Conservation (phyloP, 2,329 filamentous ascomycete genomes). For the Talaromyces piceae region DNA sequence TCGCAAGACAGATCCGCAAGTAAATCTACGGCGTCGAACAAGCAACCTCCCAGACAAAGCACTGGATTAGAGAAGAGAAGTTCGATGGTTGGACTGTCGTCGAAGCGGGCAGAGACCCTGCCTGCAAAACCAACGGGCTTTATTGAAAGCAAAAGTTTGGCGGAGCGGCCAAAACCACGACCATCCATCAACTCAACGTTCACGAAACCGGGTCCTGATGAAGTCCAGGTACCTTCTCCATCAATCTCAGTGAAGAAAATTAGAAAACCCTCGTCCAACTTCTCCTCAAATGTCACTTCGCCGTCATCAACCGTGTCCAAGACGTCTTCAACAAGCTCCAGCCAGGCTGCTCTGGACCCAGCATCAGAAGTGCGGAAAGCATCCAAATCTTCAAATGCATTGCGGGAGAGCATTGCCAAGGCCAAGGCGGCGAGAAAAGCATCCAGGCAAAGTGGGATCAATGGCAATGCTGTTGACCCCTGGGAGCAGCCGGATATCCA, state of each 20-base stretch:
- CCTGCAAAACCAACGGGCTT: slow-evolving; percentile 15
- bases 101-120: slow-evolving; percentile 14
- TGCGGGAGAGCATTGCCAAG: slow-evolving; percentile 87
- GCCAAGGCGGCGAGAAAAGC: slow-evolving; percentile 75
- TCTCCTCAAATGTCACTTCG: slow-evolving; percentile 22
- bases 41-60: slow-evolving; percentile 17
- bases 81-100: slow-evolving; percentile 6
- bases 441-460: slow-evolving; percentile 24
- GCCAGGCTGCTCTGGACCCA: slow-evolving; percentile 23
- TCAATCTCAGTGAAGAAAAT: slow-evolving; percentile 35
- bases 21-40: slow-evolving; percentile 20
- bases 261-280: slow-evolving; percentile 26
- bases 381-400: slow-evolving; percentile 66
- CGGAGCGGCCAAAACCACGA: slow-evolving; percentile 43
- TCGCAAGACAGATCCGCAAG: slow-evolving; percentile 10
- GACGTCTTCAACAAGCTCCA: slow-evolving; percentile 22
- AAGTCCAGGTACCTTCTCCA: slow-evolving; percentile 25
- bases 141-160: slow-evolving; percentile 43
- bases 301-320: slow-evolving; percentile 25
- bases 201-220: slow-evolving; percentile 46
- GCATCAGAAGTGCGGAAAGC: slow-evolving; percentile 35
- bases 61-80: slow-evolving; percentile 11
- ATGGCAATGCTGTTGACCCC: slow-evolving; percentile 15
- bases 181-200: slow-evolving; percentile 49
- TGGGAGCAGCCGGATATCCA: slow-evolving; percentile 44